These are phyloP conservation scores for Trichoderma sp. DNA, from an alignment of 2,329 filamentous ascomycete genomes.

Conservation along the genomic window DNA sequence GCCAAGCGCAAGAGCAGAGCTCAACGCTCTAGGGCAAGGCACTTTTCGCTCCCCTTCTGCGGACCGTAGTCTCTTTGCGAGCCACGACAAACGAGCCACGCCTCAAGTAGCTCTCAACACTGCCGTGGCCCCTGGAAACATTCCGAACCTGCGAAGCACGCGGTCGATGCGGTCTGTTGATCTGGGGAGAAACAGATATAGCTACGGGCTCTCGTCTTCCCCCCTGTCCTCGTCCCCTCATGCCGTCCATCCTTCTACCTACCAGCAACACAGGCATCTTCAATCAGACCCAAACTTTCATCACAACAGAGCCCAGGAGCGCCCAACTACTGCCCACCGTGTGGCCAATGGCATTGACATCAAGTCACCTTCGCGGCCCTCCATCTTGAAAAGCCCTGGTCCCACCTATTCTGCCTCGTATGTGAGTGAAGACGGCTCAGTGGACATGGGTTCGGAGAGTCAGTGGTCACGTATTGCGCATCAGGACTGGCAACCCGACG, in stretches of 20 bases:
- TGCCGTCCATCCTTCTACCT: slow-evolving; percentile 38
- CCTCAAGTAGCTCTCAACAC: slow-evolving; percentile 66
- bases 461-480: slow-evolving; percentile 43
- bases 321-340: slow-evolving; percentile 52
- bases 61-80: slow-evolving; percentile 62
- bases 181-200: slow-evolving; percentile 35
- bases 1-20: slow-evolving; percentile 46
- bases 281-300: slow-evolving; percentile 50
- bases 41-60: slow-evolving; percentile 61
- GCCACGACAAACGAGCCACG: slow-evolving; percentile 63
- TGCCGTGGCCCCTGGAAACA: slow-evolving; percentile 62
- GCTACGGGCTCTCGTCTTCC: slow-evolving; percentile 40
- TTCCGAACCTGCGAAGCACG: slow-evolving; percentile 49
- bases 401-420: background rate
- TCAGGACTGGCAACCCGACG: slow-evolving; percentile 42
- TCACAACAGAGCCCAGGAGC: slow-evolving; percentile 42
- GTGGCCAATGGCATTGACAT: slow-evolving; percentile 30
- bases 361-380: slow-evolving; percentile 12
- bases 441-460: slow-evolving; percentile 28
- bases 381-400: slow-evolving; percentile 13
- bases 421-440: slow-evolving; percentile 26
- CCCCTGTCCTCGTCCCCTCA: slow-evolving; percentile 43
- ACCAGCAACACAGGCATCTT: slow-evolving; percentile 40
- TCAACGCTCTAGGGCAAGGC: slow-evolving; percentile 36
- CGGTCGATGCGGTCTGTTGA: slow-evolving; percentile 52